Evolutionary conservation across 768 basidiomycete genomes (phyloP).

Genomic region (Amanita muscaria): DNA sequence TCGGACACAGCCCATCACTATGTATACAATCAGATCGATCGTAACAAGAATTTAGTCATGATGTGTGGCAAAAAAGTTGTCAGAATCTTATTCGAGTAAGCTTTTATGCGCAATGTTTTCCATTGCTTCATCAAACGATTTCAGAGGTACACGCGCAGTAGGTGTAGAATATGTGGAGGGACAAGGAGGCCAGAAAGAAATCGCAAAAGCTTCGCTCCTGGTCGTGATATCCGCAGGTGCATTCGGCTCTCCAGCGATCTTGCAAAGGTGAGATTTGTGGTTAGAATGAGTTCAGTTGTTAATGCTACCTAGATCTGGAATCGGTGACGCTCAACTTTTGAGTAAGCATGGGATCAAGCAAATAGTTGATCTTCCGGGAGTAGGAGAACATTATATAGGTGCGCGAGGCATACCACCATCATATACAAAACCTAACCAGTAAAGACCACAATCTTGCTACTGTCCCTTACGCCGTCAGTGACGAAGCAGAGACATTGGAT

Average conservation of each 20-base stretch:
- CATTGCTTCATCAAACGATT: background rate
- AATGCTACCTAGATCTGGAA: conserved; percentile 1
- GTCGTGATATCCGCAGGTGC: conserved; percentile 45
- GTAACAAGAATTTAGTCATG: conserved; percentile 35
- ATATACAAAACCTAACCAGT: background rate
- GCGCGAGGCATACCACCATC: background rate
- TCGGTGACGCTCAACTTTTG: background rate
- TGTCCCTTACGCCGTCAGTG: conserved; percentile 32
- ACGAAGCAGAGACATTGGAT: conserved; percentile 43
- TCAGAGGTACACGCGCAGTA: conserved; percentile 31
- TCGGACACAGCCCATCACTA: conserved; percentile 48
- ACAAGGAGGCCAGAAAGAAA: conserved; percentile 17
- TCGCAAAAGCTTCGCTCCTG: conserved; percentile 31
- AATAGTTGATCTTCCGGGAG: conserved; percentile 5
- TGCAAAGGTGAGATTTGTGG: conserved; percentile 46
- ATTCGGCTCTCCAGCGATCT: conserved; percentile 47
- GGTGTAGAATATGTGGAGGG: conserved; percentile 46
- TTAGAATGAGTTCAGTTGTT: no score
- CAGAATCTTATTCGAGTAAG: conserved; percentile 42
- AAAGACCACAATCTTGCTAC: conserved; percentile 34
- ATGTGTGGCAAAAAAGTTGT: conserved; percentile 32
- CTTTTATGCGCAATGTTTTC: background rate
- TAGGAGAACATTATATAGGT: conserved; percentile 30
- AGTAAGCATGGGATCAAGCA: background rate
- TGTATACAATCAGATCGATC: conserved; percentile 35